Evolutionary conservation across 2,329 filamentous ascomycete genomes (phyloP), one percentile per base, ranked within the genome.

Genomic region (Diaporthe sp.): DNA sequence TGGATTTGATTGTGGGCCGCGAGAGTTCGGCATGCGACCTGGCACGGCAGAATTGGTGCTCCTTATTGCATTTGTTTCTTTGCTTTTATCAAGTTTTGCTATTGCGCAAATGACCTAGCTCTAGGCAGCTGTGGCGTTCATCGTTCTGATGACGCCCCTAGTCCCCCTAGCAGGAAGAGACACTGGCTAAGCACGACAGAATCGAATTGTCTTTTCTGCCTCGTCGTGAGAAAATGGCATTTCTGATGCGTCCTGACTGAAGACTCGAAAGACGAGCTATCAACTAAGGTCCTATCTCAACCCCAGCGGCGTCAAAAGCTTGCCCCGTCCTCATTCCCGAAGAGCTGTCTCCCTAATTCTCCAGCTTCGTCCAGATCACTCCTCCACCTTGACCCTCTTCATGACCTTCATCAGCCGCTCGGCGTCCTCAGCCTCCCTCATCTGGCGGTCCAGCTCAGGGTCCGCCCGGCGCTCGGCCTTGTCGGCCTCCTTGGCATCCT

Each of bases 401-500:
- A 77, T 77, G 28, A 65, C 42, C 42, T 65, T 75, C 46, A 71
- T 17, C 55, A 77, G 49, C 49, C 57, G 57, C 39, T 71, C 57
- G 6, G 46, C 61, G 9, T 74, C 55, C 71, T 71, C 51, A 17
- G 22, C 10, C 34, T 71, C 75, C 44, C 28, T 25, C 65, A 61
- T 53, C 28, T 72, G 61, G 19, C 53, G 61, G 57, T 77, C 73
- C 49, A 65, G 46, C 49, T 78, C 73, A 5, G 67, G 74, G 55
- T 80, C 78, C 28, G 49, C 55, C 58, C 65, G 57, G 34, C 73
- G 49, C 57, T 70, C 62, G 22, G 73, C 72, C 51, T 42, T 73
- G 13, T 78, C 78, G 1, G 79, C 79, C 8, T 79, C 77, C 22
- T 77, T 76, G 1, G 76, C 79, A 4, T 76, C 71, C 5, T 70